These are phyloP conservation scores for Verticillium nonalfalfae DNA, from an alignment of 2,329 filamentous ascomycete species.

Conservation along the genomic window DNA sequence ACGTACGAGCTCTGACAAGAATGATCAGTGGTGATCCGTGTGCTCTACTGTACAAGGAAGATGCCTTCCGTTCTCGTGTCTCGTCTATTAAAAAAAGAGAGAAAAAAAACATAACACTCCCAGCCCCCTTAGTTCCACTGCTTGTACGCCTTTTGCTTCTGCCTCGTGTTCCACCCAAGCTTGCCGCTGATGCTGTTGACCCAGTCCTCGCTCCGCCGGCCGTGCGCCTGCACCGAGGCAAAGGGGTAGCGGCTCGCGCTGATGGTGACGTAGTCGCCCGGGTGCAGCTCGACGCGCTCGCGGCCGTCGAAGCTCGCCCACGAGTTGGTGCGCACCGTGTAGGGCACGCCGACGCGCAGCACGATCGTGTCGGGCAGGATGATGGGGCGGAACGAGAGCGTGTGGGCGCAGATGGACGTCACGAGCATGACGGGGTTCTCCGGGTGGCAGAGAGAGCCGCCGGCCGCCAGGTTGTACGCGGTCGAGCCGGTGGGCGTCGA, in stretches of 20 bases:
- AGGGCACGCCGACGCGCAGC: constrained; percentile 87
- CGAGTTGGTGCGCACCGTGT: constrained; percentile 78
- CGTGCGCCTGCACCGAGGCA: constrained; percentile 66
- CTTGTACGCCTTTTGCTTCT: constrained; percentile 58
- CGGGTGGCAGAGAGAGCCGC: constrained; percentile 90
- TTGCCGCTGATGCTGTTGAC: constrained; percentile 75
- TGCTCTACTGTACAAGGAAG: neutral
- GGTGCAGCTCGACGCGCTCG: constrained; percentile 72
- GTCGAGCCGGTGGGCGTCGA: constrained; percentile 93
- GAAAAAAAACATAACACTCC: too few species aligned
- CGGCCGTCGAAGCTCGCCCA: constrained; percentile 99
- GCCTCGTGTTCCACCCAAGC: constrained; percentile 73
- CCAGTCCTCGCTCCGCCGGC: constrained; percentile 69
- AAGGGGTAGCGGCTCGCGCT: constrained; percentile 77
- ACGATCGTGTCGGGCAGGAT: constrained; percentile 96
- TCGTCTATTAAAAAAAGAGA: neutral
- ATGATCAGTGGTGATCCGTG: neutral
- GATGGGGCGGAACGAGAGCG: constrained; percentile 91
- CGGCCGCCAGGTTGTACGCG: constrained; percentile 80
- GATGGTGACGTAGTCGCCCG: constrained; percentile 80
- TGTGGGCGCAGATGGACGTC: constrained; percentile 91
- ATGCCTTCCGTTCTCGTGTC: neutral
- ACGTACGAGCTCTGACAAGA: neutral
- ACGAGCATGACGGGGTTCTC: constrained; percentile 96
- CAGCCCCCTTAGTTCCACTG: neutral